Conservation (phyloP, 495 filamentous ascomycete genomes). For the Podospora sp. region DNA sequence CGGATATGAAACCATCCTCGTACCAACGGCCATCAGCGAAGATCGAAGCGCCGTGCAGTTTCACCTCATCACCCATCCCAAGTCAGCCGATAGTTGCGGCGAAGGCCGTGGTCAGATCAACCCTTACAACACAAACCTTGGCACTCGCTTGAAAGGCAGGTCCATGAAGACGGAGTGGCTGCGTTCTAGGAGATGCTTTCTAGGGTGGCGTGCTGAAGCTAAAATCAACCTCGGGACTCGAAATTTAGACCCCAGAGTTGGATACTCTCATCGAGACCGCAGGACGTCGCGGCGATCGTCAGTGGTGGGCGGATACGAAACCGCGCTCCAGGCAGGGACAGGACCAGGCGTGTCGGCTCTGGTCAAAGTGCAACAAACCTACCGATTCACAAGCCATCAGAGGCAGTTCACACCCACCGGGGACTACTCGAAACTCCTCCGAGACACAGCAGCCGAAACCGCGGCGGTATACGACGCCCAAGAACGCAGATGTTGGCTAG, state of each 20-base stretch:
- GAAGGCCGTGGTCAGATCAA: neutral
- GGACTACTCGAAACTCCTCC: neutral
- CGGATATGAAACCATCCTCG: conserved; percentile 4
- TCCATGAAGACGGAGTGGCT: neutral
- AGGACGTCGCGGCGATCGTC: neutral
- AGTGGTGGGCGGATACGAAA: neutral
- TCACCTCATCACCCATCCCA: neutral
- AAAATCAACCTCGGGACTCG: neutral
- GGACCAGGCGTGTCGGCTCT: neutral
- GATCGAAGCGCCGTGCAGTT: neutral
- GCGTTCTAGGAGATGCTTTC: neutral
- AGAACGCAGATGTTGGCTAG: neutral
- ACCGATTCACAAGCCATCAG: neutral
- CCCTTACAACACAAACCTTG: neutral
- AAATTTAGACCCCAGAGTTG: neutral
- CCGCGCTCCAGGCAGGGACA: neutral
- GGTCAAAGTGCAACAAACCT: neutral
- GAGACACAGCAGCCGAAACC: neutral
- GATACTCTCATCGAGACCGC: neutral
- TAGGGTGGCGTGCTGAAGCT: neutral
- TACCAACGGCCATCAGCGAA: neutral
- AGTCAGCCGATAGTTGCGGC: neutral
- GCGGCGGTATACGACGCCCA: neutral
- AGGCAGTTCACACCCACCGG: neutral
- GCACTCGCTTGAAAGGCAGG: neutral